Conservation (phyloP, 208 protist species). For the Crithidia expoeki region DNA sequence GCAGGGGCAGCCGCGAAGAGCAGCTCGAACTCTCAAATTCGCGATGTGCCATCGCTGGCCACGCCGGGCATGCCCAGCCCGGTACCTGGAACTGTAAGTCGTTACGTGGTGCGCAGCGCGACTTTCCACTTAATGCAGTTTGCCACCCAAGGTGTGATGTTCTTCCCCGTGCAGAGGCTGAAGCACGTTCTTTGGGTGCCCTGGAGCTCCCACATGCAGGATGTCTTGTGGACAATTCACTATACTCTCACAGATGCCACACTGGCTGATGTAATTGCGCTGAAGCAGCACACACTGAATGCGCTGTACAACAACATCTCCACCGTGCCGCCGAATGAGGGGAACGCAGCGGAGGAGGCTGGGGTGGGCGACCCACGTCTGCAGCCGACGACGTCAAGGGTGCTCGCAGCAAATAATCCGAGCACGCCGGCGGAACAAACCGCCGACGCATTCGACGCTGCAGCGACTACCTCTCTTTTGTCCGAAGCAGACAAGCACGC, state of each 20-base stretch:
- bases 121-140: slow-evolving; percentile 80
- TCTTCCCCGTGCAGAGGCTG: slow-evolving; percentile 60
- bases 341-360: slow-evolving; percentile 3
- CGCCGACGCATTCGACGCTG: slow-evolving; percentile 1
- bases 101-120: slow-evolving; percentile 49
- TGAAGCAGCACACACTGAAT: slow-evolving; percentile 25
- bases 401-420: neutral
- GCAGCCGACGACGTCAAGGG: slow-evolving; percentile 9
- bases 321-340: slow-evolving; percentile 1
- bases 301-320: slow-evolving; percentile 16
- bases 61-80: neutral
- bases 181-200: slow-evolving; percentile 58
- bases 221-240: slow-evolving; percentile 62
- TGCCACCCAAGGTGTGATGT: slow-evolving; percentile 68
- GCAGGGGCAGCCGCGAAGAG: neutral
- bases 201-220: slow-evolving; percentile 71
- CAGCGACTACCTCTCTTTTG: neutral
- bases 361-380: neutral
- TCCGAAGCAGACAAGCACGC: neutral
- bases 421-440: neutral
- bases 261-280: slow-evolving; percentile 17
- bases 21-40: slow-evolving; percentile 16
- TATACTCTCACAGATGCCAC: slow-evolving; percentile 35
- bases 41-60: neutral
- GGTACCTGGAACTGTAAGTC: neutral